Percentiles rank a stretch among this genome's conserved stretches.
Conservation (phyloP, 2,329 filamentous ascomycete genomes). For the Chaetomiaceae sp. region DNA sequence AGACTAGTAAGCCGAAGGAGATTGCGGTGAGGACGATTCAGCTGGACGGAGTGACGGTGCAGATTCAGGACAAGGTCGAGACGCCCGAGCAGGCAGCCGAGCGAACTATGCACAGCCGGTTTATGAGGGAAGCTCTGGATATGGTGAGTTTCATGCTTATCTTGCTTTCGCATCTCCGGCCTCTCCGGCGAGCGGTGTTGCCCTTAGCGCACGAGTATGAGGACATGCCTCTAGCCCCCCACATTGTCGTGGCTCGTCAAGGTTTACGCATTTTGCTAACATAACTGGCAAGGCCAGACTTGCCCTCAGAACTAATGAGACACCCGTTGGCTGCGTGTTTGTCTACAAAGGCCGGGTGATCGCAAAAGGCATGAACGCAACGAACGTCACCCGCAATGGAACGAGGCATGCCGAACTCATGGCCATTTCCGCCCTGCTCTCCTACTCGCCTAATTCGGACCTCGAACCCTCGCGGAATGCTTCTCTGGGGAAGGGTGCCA, state of each 20-base stretch:
- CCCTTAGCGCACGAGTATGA: too few species aligned
- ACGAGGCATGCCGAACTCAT: conserved; percentile 95
- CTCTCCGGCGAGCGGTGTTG: too few species aligned
- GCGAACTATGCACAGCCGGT: conserved; percentile 48
- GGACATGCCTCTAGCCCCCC: too few species aligned
- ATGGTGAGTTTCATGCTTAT: conserved; percentile 60
- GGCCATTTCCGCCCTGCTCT: conserved; percentile 61
- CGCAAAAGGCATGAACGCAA: conserved; percentile 92
- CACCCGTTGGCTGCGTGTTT: conserved; percentile 92
- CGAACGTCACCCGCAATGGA: conserved; percentile 83
- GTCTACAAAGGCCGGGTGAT: conserved; percentile 77
- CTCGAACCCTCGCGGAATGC: conserved; percentile 29
- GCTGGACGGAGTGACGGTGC: conserved; percentile 11
- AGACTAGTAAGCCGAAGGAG: conserved; percentile 26
- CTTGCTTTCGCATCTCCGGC: too few species aligned
- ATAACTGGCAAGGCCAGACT: conserved; percentile 64
- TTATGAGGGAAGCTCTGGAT: conserved; percentile 79
- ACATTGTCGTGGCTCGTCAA: too few species aligned
- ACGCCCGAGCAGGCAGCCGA: conserved; percentile 32
- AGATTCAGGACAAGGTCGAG: conserved; percentile 17
- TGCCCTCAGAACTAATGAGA: conserved; percentile 82
- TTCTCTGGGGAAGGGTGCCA: not conserved
- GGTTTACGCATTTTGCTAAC: too few species aligned
- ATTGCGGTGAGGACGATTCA: conserved; percentile 13
- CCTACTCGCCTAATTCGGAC: conserved; percentile 35